Evolutionary conservation across 257 asterid species (phyloP), one percentile per base, ranked within the genome.

Genomic region (Galeopsis tetrahit): DNA sequence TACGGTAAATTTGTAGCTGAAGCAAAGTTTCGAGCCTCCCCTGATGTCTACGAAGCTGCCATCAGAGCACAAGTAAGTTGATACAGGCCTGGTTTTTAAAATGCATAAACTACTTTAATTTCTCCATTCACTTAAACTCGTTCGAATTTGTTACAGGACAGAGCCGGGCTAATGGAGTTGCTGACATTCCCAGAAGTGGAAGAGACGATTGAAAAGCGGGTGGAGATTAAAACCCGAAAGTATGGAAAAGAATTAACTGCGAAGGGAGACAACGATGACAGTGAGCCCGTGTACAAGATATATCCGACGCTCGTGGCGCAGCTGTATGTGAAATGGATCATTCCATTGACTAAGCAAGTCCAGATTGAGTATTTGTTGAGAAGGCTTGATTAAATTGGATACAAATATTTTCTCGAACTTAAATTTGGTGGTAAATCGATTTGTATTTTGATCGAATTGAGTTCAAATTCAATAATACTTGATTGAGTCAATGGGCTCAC

Each of bases 1-100:
- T 91, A 89, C 1, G 97, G 97, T 57, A 94, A 91, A 83, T 87
- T 94, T 71, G 97, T 94, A 28, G 99, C 99, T 7, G 99, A 94
- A 81, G 97, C 97, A 7, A 94, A 94, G 73, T 94, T 85, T 68
- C 87, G 77, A 70, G 90, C 85, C 44, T 79, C 93, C 9, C 95
- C 97, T 10, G 96, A 84, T 56, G 82, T 82, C 71, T 91, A 89
- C 33, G 57, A 74, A 48, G 79, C 89, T 66, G 96, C 95, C 65
- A 94, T 94, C 32, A 65, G 5, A 80, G 89, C 90, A 60, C 86
- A 87, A 76, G 99, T 91, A 75, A 64, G 82, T 33, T 9, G 14
- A 55, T 51, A n/a, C 15, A 3, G 7, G 42, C 68, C 21, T 9
- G 15, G 44, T 39, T n/a, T 61, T 11, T 2, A 32, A 38, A 28